Conservation (phyloP, 306 rosid genomes). For the Castanea mollissima region DNA sequence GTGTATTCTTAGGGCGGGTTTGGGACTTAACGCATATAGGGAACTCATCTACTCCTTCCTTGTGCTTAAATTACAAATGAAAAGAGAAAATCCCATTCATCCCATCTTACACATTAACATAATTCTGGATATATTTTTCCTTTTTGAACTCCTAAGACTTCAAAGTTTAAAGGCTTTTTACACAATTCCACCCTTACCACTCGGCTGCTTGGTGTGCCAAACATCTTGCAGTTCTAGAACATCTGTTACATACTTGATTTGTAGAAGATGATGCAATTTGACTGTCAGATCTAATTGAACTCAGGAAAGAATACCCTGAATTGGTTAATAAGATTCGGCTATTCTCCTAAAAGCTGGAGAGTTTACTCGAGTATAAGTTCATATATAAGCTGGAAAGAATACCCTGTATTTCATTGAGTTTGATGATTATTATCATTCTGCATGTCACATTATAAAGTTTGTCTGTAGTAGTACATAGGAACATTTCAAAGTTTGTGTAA, state of each 20-base stretch:
- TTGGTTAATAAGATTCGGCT: neutral
- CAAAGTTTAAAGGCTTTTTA: too few relatives aligned
- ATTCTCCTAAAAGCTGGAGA: neutral
- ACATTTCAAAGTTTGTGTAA: neutral
- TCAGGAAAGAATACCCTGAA: neutral
- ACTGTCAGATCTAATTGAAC: neutral
- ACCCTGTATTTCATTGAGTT: neutral
- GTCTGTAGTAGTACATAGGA: neutral
- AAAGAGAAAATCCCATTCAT: too few relatives aligned
- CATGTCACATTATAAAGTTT: neutral
- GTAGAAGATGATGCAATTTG: neutral
- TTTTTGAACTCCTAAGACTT: too few relatives aligned
- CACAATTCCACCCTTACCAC: too few relatives aligned
- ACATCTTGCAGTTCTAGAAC: too few relatives aligned
- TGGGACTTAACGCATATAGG: too few relatives aligned
- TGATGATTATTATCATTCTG: slow-evolving; percentile 8
- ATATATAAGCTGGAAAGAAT: neutral
- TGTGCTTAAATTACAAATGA: too few relatives aligned
- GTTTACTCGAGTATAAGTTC: neutral
- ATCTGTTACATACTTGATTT: neutral
- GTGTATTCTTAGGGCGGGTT: too few relatives aligned
- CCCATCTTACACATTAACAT: too few relatives aligned
- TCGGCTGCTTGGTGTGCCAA: too few relatives aligned
- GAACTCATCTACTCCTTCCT: too few relatives aligned
- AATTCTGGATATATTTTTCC: too few relatives aligned